Evolutionary conservation across 2,329 filamentous ascomycete genomes (phyloP).

Genomic region (Pyrenochaeta sp.): DNA sequence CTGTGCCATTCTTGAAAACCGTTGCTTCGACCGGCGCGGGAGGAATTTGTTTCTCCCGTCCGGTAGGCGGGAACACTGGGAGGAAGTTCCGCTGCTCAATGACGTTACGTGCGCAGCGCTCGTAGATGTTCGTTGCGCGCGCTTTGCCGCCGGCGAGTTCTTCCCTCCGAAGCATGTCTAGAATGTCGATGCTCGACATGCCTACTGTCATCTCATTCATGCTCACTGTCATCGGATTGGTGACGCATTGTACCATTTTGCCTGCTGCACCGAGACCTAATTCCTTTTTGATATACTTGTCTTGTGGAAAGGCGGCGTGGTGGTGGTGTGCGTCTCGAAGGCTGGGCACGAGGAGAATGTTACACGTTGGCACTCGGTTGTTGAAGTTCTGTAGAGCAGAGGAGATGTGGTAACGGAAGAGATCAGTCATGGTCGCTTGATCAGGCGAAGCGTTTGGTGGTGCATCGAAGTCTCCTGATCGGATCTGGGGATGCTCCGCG

Average conservation of each 20-base stretch:
- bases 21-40: constrained; percentile 47
- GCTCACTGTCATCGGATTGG: constrained; percentile 88
- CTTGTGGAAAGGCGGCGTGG: constrained; percentile 87
- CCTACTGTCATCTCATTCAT: constrained; percentile 88
- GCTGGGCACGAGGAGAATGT: constrained; percentile 83
- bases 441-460: constrained; percentile 65
- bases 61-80: constrained; percentile 83
- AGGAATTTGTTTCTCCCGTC: constrained; percentile 70
- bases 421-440: constrained; percentile 78
- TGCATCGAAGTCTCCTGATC: constrained; percentile 59
- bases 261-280: constrained; percentile 70
- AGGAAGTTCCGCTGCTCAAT: constrained; percentile 92
- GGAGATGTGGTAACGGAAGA: constrained; percentile 84
- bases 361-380: constrained; percentile 76
- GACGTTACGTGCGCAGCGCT: constrained; percentile 77
- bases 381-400: constrained; percentile 75
- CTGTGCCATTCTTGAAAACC: constrained; percentile 64
- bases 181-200: constrained; percentile 81
- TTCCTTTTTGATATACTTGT: constrained; percentile 72
- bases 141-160: constrained; percentile 70
- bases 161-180: constrained; percentile 82
- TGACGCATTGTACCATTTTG: constrained; percentile 78
- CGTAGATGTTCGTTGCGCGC: constrained; percentile 68
- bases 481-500: constrained; percentile 86
- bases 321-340: constrained; percentile 82